These are phyloP conservation scores for Tricholoma furcatifolium DNA, from an alignment of 768 basidiomycete species.

Conservation along the genomic window DNA sequence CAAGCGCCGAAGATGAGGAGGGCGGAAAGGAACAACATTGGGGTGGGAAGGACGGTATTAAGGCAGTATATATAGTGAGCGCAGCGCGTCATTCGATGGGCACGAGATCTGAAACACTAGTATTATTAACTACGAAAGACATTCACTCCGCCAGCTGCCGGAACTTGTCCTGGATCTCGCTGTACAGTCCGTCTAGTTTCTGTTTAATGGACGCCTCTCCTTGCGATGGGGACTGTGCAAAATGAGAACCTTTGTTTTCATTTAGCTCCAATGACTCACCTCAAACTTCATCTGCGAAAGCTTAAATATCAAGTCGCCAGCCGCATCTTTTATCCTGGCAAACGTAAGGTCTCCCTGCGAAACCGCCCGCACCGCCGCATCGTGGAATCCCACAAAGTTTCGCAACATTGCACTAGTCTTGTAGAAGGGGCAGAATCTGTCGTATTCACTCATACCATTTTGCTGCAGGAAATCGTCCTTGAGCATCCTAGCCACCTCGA, in stretches of 20 bases:
- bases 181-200: slow-evolving; percentile 78
- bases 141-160: slow-evolving; percentile 73
- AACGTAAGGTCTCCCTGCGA: slow-evolving; percentile 83
- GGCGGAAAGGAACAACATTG: slow-evolving; percentile 6
- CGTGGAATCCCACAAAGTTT: slow-evolving; percentile 94
- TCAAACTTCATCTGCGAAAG: slow-evolving; percentile 99
- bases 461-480: slow-evolving; percentile 98
- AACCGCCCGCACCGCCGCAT: slow-evolving; percentile 84
- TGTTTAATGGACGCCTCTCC: slow-evolving; percentile 80
- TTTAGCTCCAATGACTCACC: slow-evolving; percentile 42
- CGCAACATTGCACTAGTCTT: slow-evolving; percentile 96
- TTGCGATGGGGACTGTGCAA: slow-evolving; percentile 79
- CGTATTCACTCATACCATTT: slow-evolving; percentile 98
- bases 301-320: slow-evolving; percentile 89
- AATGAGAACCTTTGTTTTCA: slow-evolving; percentile 3
- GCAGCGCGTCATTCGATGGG: slow-evolving; percentile 4
- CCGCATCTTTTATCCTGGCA: slow-evolving; percentile 81
- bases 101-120: slow-evolving; percentile 10
- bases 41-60: neutral
- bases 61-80: neutral
- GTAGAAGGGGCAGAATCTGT: slow-evolving; percentile 98
- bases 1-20: neutral
- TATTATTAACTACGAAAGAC: slow-evolving; percentile 4
- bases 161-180: slow-evolving; percentile 93
- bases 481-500: slow-evolving; percentile 95